phyloP scores from a whole-genome alignment of 306 rosid genomes.

The Erythrophleum fordii region DNA sequence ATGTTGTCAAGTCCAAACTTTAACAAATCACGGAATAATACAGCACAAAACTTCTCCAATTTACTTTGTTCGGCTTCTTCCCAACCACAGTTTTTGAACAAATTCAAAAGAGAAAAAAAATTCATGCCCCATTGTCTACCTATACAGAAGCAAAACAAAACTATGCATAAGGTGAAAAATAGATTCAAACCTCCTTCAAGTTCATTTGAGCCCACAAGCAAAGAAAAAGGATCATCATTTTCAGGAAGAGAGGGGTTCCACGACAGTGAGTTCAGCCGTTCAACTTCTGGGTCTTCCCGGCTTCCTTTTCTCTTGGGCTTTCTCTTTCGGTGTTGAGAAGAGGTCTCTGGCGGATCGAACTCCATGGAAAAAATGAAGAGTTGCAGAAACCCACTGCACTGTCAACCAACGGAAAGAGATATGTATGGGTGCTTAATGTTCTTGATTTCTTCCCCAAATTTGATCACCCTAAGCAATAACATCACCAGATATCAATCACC shows the following conservation, averaged over 20 bases:
- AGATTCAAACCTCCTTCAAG: conserved; percentile 81
- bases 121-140: background rate
- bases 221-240: conserved; percentile 53
- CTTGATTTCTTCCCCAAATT: background rate
- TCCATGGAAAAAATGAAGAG: conserved; percentile 41
- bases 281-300: conserved; percentile 53
- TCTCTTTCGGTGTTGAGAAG: conserved; percentile 32
- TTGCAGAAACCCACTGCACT: background rate
- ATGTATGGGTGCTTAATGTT: background rate
- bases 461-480: background rate
- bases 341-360: conserved; percentile 5
- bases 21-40: too few species aligned
- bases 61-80: background rate
- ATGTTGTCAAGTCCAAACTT: background rate
- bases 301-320: conserved; percentile 51
- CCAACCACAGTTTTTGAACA: background rate
- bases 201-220: conserved; percentile 66
- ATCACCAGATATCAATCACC: background rate
- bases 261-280: conserved; percentile 63
- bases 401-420: background rate
- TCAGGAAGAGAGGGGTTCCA: conserved; percentile 70
- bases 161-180: background rate
- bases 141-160: background rate
- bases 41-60: background rate
- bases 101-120: background rate